Percentiles rank a stretch among this genome's conserved stretches.
phyloP scores from a whole-genome alignment of 768 basidiomycete species.

The Cystofilobasidium macerans region DNA sequence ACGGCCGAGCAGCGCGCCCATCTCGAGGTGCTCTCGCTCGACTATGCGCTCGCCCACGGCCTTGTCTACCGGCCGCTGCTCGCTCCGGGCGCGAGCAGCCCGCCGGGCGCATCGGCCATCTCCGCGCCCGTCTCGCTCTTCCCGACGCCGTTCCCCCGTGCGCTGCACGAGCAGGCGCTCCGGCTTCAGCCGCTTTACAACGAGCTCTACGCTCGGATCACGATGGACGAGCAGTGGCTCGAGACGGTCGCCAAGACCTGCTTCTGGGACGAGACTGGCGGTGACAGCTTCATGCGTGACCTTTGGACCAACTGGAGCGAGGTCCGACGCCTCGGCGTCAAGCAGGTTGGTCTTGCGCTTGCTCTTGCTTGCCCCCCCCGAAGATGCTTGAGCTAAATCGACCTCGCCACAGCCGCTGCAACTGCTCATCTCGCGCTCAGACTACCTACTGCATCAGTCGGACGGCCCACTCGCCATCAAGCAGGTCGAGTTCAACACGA shows the following conservation, averaged over 20 bases:
- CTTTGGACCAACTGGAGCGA: constrained; percentile 79
- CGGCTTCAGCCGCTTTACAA: constrained; percentile 69
- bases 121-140: constrained; percentile 83
- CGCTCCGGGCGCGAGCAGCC: constrained; percentile 43
- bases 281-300: constrained; percentile 66
- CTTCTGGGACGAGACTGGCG: constrained; percentile 57
- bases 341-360: constrained; percentile 43
- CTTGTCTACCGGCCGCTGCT: constrained; percentile 64
- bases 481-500: constrained; percentile 98
- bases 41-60: constrained; percentile 74
- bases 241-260: constrained; percentile 53
- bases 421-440: constrained; percentile 83
- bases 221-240: constrained; percentile 65
- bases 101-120: constrained; percentile 54
- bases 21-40: constrained; percentile 57
- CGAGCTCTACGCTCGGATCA: constrained; percentile 68
- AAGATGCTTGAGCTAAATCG: too few relatives aligned
- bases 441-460: constrained; percentile 70
- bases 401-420: constrained; percentile 53
- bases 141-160: constrained; percentile 72
- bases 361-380: neutral
- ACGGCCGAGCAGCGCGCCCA: constrained; percentile 49
- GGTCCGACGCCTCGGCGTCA: constrained; percentile 54
- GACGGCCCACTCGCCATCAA: constrained; percentile 46
- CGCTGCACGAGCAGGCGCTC: constrained; percentile 55